Evolutionary conservation across 2,329 filamentous ascomycete genomes (phyloP), one percentile per base, ranked within the genome.

Genomic region (Cladosporium phlei): DNA sequence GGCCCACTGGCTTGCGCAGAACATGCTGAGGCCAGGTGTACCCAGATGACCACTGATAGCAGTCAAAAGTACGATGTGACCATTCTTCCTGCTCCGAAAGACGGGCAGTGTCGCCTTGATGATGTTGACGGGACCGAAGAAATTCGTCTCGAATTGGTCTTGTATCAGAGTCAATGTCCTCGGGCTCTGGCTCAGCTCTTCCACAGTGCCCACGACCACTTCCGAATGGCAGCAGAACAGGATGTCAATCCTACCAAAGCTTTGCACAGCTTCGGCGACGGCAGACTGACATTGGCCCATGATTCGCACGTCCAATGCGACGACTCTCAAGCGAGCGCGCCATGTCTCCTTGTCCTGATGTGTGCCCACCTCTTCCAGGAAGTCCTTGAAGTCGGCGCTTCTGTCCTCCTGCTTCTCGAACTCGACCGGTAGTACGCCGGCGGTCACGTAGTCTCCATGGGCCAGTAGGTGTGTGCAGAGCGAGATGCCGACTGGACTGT

Each of bases 41-140:
- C 90, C 91, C 50, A 97, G 84, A 66, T 96, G 91, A 3, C 88
- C 90, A 28, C 88, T 90, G 50, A 94, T 89, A 52, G 88, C 91
- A 5, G 88, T 93, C 39, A 97, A 76, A 46, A 94, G 80, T 52
- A 97, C 84, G 53, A 97, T 85, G 66, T 98, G 93, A 0, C 93
- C 93, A 7, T 84, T 89, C 57, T 85, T 83, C 61, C 90, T 85
- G 50, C 77, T 75, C 33, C 93, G 79, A 66, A 97, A 83, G 46
- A 83, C 77, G 1, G 91, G 89, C 17, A 98, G 74, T 1, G 83
- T 77, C 11, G 90, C 86, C 66, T 93, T 94, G 71, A 97, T 94
- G 63, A 95, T 88, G 68, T 97, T 97, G 65, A 97, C 85, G 48
- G 94, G 89, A 1, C 88, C 88, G 66, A 97, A 97, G 73, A 94